Base-by-base conservation (phyloP, 495 filamentous ascomycete species). In the Rhypophila decipiens region DNA sequence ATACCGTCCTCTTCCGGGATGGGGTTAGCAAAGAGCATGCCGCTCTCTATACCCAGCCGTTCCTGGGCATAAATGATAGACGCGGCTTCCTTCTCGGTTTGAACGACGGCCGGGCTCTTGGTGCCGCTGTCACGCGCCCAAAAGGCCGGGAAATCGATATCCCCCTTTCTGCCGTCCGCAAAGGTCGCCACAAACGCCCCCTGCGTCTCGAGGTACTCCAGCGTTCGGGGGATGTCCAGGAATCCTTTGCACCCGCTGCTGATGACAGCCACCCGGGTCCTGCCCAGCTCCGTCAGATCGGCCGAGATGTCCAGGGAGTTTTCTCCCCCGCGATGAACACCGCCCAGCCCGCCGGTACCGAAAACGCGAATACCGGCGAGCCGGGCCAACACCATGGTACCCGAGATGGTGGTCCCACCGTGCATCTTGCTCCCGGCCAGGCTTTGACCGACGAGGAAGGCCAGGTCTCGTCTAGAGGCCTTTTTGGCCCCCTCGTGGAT, bases 181-280 rank as follows among this genome's bases (percentile, higher is more conserved):
- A 96, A 98, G 0, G 93, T 96, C 18, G 80, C 82, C 4, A 95
- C 89, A 39, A 81, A 74, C 23, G 86, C 89, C 5, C 93, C 93
- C 62, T 95, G 86, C 0, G 93, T 98, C 65, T 98, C 93, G 15
- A 98, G 77, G 54, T 87, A 95, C 68, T 98, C 93, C 2, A 98
- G 73, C 2, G 93, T 98, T 45, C 85, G 74, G 5, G 86, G 85
- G 49, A 96, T 85, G 58, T 98, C 93, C 9, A 98, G 69, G 63
- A 98, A 98, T 56, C 93, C 89, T 68, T 98, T 98, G 58, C 88
- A 91, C 3, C 93, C 93, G 45, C 85, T 87, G 62, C 84, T 86
- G 22, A 97, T 74, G 8, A 98, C 90, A 21, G 90, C 83, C 35
- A 98, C 82, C 9, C 87, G 77, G 3, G 93, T 98, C 23, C 90